A percentile compares a stretch with the other conserved stretches of the same genome.
These are phyloP conservation scores for Rhodamnia rubescens DNA, from an alignment of 345 rosid genomes.

Conservation along the genomic window DNA sequence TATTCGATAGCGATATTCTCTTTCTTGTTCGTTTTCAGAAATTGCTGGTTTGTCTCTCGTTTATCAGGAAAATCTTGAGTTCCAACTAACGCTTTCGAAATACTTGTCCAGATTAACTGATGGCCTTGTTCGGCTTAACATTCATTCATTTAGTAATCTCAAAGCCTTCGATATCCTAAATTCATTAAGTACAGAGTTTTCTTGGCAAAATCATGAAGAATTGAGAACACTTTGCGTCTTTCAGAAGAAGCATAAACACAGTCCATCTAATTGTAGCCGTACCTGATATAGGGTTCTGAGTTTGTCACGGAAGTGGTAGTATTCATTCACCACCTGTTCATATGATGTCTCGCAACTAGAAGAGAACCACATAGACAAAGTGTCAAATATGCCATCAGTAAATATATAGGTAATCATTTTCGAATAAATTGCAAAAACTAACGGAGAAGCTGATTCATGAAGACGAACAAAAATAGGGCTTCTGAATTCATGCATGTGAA, in stretches of 20 bases:
- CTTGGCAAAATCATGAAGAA: not conserved
- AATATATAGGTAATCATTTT: not conserved
- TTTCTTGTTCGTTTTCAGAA: too few relatives aligned
- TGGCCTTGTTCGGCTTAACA: not conserved
- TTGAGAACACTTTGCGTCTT: not conserved
- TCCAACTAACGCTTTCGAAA: too few relatives aligned
- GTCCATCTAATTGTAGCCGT: not conserved
- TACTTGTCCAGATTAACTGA: too few relatives aligned
- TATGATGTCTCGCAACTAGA: slow-evolving; percentile 11
- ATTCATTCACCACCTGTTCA: slow-evolving; percentile 6
- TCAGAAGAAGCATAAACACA: not conserved
- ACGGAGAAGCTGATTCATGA: not conserved
- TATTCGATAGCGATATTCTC: too few relatives aligned
- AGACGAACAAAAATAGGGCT: too few relatives aligned
- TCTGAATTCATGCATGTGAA: too few relatives aligned
- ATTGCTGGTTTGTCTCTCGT: too few relatives aligned
- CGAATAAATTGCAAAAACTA: not conserved
- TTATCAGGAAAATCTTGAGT: too few relatives aligned
- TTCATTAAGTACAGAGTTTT: not conserved
- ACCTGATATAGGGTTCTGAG: slow-evolving; percentile 11
- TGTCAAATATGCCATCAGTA: not conserved
- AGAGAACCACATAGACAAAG: not conserved
- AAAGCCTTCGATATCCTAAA: not conserved
- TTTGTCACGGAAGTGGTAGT: slow-evolving; percentile 3
- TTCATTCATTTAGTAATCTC: not conserved